Conservation (phyloP, 352 stramenopile genomes). For the Pythium aquatile region DNA sequence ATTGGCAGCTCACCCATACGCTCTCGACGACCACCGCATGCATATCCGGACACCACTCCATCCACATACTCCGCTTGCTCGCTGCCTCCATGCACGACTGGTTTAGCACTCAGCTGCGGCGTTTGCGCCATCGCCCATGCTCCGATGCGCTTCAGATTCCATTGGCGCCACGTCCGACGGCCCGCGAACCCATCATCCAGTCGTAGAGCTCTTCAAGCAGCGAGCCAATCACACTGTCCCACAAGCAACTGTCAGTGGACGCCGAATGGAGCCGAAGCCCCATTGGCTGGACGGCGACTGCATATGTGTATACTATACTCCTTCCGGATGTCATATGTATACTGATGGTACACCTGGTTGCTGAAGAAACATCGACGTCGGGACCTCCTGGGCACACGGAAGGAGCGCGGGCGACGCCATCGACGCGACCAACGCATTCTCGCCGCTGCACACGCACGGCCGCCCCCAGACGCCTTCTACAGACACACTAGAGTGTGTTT, state of each 20-base stretch:
- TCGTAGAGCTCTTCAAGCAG: not conserved
- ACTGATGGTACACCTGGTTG: constrained; percentile 3
- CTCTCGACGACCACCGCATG: too few relatives aligned
- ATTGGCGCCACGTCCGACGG: not conserved
- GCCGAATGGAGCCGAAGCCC: not conserved
- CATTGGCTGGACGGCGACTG: constrained; percentile 12
- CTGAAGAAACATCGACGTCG: constrained; percentile 21
- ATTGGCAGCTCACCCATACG: too few relatives aligned
- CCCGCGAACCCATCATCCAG: not conserved
- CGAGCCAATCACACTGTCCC: constrained; percentile 25
- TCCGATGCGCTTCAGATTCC: too few relatives aligned
- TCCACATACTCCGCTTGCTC: too few relatives aligned
- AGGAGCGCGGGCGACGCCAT: not conserved
- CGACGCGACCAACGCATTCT: not conserved
- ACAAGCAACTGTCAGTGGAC: constrained; percentile 11
- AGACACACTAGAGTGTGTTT: not conserved
- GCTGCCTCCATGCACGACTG: not conserved
- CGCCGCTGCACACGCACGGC: not conserved
- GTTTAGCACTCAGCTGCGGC: not conserved
- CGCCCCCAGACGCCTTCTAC: not conserved
- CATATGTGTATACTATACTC: constrained; percentile 22
- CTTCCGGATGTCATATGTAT: constrained; percentile 16
- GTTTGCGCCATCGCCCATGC: not conserved
- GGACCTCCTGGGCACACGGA: not conserved
- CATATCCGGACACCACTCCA: too few relatives aligned